Base-by-base conservation (phyloP, 2,329 filamentous ascomycete species). In the Microsporum canis region DNA sequence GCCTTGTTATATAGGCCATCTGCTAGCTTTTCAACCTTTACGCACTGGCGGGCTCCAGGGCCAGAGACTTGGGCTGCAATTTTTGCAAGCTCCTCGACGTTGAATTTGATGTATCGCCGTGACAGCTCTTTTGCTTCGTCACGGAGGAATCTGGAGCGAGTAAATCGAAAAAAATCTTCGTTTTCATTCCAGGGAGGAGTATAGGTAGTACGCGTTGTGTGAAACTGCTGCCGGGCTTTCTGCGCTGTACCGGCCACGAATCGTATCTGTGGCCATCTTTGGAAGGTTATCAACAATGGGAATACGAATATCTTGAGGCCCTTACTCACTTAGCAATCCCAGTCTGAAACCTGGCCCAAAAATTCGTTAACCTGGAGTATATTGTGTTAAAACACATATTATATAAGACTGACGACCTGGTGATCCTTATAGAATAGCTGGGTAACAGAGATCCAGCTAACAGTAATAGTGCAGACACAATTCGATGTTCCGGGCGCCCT, bases 91-190 rank as follows among this genome's bases (percentile, higher is more conserved):
- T 27, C 14, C 14, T 62, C 34, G 2, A 62, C 34, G 39, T 60
- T 31, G 41, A 62, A 62, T 29, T 57, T 49, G 23, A 62, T n/a
- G 1, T 39, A 36, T 33, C 61, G 57, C 5, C 12, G 66, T 62
- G 49, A 58, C 56, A 68, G 62, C 49, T 68, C 67, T 47, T 66
- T 58, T 7, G 43, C 57, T 47, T 71, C 68, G 34, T 71, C 62
- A 3, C 66, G 49, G 36, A 71, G 45, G 60, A 70, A 71, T 34
- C 66, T 66, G 27, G 68, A 66, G 53, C 69, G 66, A 2, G 70
- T 71, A 59, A 67, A 70, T 62, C 66, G 65, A 59, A 69, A 71
- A 45, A 70, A 69, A 36, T 67, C 43, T 36, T 61, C 60, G 12
- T 61, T 58, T 14, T 58, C 14, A 57, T 61, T 61, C 43, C 60